phyloP scores from a whole-genome alignment of 2,329 filamentous ascomycete species.

The Pseudocercospora eumusae region DNA sequence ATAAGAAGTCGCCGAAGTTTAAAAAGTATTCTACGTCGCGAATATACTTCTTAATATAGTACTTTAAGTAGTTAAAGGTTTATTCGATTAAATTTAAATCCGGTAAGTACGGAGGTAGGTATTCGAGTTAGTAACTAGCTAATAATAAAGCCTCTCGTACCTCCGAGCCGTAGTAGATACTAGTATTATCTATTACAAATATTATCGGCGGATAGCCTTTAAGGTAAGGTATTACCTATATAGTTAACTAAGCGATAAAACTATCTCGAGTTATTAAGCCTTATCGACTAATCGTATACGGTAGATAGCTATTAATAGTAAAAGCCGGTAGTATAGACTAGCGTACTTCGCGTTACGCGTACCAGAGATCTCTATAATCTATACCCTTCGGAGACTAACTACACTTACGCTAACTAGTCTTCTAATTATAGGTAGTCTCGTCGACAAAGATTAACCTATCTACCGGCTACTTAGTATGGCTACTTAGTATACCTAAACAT shows the following conservation, averaged over 20 bases:
- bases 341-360: background rate
- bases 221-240: background rate
- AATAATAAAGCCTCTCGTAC: background rate
- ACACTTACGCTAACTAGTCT: conserved; percentile 1
- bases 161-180: background rate
- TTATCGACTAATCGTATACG: background rate
- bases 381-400: background rate
- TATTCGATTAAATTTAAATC: conserved; percentile 1
- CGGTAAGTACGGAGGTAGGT: background rate
- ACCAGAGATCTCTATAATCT: background rate
- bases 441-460: background rate
- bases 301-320: conserved; percentile 6
- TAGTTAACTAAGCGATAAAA: background rate
- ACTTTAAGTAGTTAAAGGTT: conserved; percentile 6
- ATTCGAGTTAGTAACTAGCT: background rate
- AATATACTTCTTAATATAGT: background rate
- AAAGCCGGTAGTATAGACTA: background rate
- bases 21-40: background rate
- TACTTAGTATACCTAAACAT: background rate
- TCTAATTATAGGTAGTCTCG: background rate
- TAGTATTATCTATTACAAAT: conserved; percentile 2
- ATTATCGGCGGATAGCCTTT: background rate
- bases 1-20: background rate
- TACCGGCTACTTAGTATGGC: background rate
- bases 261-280: background rate